Conservation (phyloP, 2,329 filamentous ascomycete species). For the Curvularia sp. region DNA sequence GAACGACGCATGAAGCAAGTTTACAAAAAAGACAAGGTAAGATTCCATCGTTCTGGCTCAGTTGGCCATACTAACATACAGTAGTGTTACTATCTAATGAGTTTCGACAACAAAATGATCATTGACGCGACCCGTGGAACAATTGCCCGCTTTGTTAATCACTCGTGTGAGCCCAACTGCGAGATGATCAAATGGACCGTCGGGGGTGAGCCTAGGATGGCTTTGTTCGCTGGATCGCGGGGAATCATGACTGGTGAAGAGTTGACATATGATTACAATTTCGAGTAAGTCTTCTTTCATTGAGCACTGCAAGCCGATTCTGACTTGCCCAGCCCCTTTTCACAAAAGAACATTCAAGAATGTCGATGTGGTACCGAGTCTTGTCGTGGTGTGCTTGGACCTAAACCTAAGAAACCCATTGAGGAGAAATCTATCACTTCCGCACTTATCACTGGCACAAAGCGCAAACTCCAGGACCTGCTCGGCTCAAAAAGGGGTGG, state of each 20-base stretch:
- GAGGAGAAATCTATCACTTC: conserved; percentile 45
- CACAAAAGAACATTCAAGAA: conserved; percentile 67
- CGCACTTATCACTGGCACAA: conserved; percentile 42
- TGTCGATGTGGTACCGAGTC: conserved; percentile 68
- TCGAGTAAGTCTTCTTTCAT: conserved; percentile 60
- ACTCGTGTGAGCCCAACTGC: conserved; percentile 95
- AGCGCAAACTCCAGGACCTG: conserved; percentile 46
- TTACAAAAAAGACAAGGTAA: conserved; percentile 91
- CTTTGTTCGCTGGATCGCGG: conserved; percentile 87
- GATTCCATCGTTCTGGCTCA: conserved; percentile 32
- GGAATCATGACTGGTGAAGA: conserved; percentile 96
- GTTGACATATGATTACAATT: conserved; percentile 90
- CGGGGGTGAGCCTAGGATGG: conserved; percentile 91
- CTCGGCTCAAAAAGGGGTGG: conserved; percentile 30
- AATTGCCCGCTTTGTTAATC: conserved; percentile 97
- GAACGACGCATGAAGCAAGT: conserved; percentile 90
- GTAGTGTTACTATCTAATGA: conserved; percentile 98
- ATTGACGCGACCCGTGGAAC: conserved; percentile 96
- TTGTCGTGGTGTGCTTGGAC: conserved; percentile 69
- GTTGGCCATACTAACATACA: conserved; percentile 25
- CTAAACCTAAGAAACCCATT: conserved; percentile 59
- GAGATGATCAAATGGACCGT: conserved; percentile 99
- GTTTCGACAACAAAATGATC: conserved; percentile 97
- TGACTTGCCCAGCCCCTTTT: conserved; percentile 49
- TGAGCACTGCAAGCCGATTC: neutral